phyloP scores from a whole-genome alignment of 1,139 yeast genomes.

The Geotrichum bryndzae region DNA sequence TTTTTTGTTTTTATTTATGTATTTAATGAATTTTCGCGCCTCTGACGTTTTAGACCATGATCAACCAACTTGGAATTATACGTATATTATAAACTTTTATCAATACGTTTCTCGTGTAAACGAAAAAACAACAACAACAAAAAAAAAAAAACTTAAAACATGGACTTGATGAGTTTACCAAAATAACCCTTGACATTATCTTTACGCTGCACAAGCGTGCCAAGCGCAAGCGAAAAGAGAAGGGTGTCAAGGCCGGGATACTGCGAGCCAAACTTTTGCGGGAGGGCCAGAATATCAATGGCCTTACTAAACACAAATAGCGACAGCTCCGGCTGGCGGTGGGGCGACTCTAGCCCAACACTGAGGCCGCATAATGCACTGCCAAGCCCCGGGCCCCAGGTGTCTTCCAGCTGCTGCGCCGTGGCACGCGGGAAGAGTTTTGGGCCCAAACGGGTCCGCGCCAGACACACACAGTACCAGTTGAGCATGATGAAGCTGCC shows the following conservation, averaged over 20 bases:
- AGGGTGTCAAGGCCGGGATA: not conserved
- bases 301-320: constrained; percentile 30
- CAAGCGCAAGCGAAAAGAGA: constrained; percentile 3
- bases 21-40: not conserved
- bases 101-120: not conserved
- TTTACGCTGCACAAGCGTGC: constrained; percentile 2
- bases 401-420: constrained; percentile 34
- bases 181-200: constrained; percentile 9
- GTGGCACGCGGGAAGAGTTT: constrained; percentile 27
- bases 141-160: not conserved
- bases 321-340: constrained; percentile 41
- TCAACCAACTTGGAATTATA: not conserved
- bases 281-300: constrained; percentile 10
- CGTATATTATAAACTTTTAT: not conserved
- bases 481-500: constrained; percentile 37
- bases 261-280: constrained; percentile 9
- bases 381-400: constrained; percentile 37
- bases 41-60: not conserved
- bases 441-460: constrained; percentile 37
- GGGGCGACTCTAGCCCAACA: constrained; percentile 36
- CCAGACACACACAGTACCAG: constrained; percentile 41
- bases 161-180: constrained; percentile 2
- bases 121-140: not conserved
- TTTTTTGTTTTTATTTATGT: not conserved
- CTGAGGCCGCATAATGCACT: constrained; percentile 38